These are phyloP conservation scores for Mycena rebaudengoi DNA, from an alignment of 768 basidiomycete genomes.

Conservation along the genomic window DNA sequence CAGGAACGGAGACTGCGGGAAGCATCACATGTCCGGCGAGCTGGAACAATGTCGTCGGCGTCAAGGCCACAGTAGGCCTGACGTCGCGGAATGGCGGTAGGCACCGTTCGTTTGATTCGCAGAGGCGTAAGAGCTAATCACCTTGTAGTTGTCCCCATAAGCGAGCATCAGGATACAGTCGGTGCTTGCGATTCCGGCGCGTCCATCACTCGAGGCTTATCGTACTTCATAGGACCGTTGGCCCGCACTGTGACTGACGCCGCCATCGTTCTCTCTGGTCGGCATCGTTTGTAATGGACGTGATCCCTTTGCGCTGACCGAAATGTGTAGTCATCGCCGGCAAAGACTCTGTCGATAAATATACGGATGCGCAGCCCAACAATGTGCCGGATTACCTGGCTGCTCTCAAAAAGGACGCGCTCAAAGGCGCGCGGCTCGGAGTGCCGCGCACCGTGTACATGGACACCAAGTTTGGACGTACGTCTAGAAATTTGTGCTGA, in stretches of 20 bases:
- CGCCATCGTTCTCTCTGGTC: slow-evolving; percentile 43
- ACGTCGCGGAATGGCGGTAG: slow-evolving; percentile 47
- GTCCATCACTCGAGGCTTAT: background rate
- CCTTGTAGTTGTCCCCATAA: slow-evolving; percentile 52
- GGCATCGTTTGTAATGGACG: background rate
- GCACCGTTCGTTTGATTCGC: background rate
- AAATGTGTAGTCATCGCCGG: slow-evolving; percentile 46
- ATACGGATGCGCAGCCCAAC: slow-evolving; percentile 49
- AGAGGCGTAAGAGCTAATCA: background rate
- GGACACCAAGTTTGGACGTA: slow-evolving; percentile 21
- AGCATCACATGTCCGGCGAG: slow-evolving; percentile 54
- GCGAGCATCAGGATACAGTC: slow-evolving; percentile 49
- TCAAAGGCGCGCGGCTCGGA: slow-evolving; percentile 54
- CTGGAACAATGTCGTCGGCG: slow-evolving; percentile 51
- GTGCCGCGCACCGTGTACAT: slow-evolving; percentile 49
- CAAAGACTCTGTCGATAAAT: slow-evolving; percentile 49
- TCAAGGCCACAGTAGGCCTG: slow-evolving; percentile 50
- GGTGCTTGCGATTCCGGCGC: slow-evolving; percentile 24
- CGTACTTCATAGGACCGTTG: slow-evolving; percentile 33
- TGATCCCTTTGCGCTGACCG: background rate
- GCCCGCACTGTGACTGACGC: slow-evolving; percentile 46
- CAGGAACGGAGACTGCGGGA: slow-evolving; percentile 59
- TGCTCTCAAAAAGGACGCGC: slow-evolving; percentile 44
- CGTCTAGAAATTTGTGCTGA: background rate
- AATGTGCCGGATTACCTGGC: slow-evolving; percentile 51